Percentiles rank a stretch among this genome's conserved stretches.
phyloP scores from a whole-genome alignment of 495 filamentous ascomycete genomes.

The Penicillium bovifimosum region DNA sequence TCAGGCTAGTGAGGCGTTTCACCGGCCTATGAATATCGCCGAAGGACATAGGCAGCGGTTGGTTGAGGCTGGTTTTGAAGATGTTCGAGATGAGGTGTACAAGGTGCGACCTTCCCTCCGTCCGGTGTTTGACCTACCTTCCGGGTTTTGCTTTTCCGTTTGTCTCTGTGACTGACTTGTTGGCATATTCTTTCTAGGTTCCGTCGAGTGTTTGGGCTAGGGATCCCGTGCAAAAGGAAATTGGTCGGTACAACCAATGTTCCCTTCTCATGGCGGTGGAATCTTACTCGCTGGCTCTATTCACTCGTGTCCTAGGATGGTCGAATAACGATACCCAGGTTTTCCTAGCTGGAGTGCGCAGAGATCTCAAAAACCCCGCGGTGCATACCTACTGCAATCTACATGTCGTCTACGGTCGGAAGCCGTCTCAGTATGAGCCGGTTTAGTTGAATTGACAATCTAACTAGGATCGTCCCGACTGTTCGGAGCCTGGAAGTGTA shows the following conservation, averaged over 20 bases:
- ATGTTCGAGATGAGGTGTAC: slow-evolving; percentile 37
- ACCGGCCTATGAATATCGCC: slow-evolving; percentile 38
- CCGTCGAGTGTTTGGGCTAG: slow-evolving; percentile 41
- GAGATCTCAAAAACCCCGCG: slow-evolving; percentile 44
- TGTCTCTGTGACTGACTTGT: background rate
- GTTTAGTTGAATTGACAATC: slow-evolving; percentile 10
- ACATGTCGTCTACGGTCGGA: slow-evolving; percentile 33
- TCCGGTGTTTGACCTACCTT: background rate
- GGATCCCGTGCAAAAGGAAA: slow-evolving; percentile 42
- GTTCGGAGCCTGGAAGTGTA: slow-evolving; percentile 1
- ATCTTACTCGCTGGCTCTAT: slow-evolving; percentile 40
- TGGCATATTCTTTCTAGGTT: slow-evolving; percentile 20
- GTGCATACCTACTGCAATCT: slow-evolving; percentile 44
- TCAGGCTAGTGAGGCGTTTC: slow-evolving; percentile 33
- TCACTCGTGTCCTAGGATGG: slow-evolving; percentile 53
- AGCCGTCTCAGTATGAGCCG: slow-evolving; percentile 12
- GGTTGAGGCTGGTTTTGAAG: slow-evolving; percentile 33
- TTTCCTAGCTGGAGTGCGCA: slow-evolving; percentile 49
- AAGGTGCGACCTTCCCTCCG: slow-evolving; percentile 28
- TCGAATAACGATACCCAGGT: slow-evolving; percentile 50
- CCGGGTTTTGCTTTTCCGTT: background rate
- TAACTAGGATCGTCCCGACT: slow-evolving; percentile 3
- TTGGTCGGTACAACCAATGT: slow-evolving; percentile 38
- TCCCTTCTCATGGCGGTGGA: slow-evolving; percentile 40
- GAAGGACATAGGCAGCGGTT: slow-evolving; percentile 25